Evolutionary conservation across 1,284 basidiomycete species (phyloP).

Genomic region (Peniophora sp.): DNA sequence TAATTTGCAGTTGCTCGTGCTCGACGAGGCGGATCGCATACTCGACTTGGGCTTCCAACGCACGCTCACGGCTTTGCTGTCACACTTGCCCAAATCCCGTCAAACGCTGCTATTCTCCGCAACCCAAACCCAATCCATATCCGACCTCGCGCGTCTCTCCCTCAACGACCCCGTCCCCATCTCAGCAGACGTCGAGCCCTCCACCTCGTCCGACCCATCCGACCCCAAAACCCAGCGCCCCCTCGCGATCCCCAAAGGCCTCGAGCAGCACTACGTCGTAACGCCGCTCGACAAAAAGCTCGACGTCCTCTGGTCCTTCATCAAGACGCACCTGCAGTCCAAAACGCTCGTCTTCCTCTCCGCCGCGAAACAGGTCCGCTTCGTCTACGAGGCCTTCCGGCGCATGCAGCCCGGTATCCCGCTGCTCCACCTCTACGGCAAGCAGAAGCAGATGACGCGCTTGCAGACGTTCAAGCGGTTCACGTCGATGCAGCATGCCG

Average conservation of each 20-base stretch:
- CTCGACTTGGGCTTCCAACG: conserved; percentile 94
- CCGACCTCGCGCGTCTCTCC: conserved; percentile 85
- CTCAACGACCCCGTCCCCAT: conserved; percentile 81
- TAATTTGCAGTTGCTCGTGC: conserved; percentile 87
- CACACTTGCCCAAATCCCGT: conserved; percentile 77
- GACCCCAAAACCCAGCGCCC: conserved; percentile 25
- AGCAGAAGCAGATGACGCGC: conserved; percentile 91
- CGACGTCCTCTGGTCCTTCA: conserved; percentile 89
- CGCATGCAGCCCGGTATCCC: conserved; percentile 91
- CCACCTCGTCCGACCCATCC: conserved; percentile 1
- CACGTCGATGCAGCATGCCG: conserved; percentile 69
- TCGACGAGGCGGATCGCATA: conserved; percentile 96
- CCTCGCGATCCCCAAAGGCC: conserved; percentile 52
- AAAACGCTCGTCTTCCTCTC: conserved; percentile 95
- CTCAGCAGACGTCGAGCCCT: conserved; percentile 38
- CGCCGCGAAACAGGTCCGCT: conserved; percentile 94
- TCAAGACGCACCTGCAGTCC: conserved; percentile 88
- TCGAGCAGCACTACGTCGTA: conserved; percentile 89
- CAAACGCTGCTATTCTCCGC: conserved; percentile 97
- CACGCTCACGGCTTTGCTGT: conserved; percentile 84
- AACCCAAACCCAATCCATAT: conserved; percentile 89
- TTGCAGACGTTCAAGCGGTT: conserved; percentile 80
- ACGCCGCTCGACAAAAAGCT: conserved; percentile 85
- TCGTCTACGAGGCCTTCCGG: conserved; percentile 95
- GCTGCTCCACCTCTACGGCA: conserved; percentile 90